phyloP scores from a whole-genome alignment of 768 basidiomycete genomes.

The Ramaria sp. region DNA sequence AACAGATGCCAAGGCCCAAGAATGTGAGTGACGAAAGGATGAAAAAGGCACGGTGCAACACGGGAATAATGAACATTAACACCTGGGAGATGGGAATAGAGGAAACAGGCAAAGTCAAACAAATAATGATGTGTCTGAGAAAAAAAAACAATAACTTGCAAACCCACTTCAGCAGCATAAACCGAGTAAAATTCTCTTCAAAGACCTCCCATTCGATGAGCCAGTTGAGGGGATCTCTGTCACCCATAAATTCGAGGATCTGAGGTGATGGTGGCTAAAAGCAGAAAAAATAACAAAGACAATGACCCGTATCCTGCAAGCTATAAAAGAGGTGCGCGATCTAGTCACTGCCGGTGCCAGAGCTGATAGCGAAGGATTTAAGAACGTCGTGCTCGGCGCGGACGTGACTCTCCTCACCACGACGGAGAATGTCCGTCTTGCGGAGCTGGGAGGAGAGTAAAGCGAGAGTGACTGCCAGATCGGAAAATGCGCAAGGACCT shows the following conservation, averaged over 20 bases:
- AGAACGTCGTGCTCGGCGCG: constrained; percentile 91
- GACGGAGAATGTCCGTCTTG: constrained; percentile 87
- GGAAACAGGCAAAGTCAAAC: too few species aligned
- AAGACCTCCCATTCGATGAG: constrained; percentile 88
- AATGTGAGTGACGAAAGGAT: too few species aligned
- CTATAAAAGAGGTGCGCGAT: constrained; percentile 89
- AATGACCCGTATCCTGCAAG: constrained; percentile 90
- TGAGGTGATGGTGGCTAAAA: constrained; percentile 20
- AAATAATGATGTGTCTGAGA: too few species aligned
- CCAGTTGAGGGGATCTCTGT: constrained; percentile 91
- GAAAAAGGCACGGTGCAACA: too few species aligned
- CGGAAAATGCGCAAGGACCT: constrained; percentile 35
- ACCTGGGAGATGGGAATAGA: too few species aligned
- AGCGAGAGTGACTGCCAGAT: constrained; percentile 14
- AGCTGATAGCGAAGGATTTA: constrained; percentile 77
- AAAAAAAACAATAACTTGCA: constrained; percentile 9
- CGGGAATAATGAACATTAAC: too few species aligned
- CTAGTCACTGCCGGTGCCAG: constrained; percentile 76
- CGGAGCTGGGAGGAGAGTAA: constrained; percentile 51
- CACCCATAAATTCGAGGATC: constrained; percentile 93
- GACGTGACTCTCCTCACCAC: constrained; percentile 96
- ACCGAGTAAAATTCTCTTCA: constrained; percentile 82
- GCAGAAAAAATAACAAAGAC: too few species aligned
- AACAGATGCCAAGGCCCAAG: too few species aligned
- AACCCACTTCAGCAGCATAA: constrained; percentile 81